Conservation (phyloP, 73 alveolate species). For the Uronychia setigera region DNA sequence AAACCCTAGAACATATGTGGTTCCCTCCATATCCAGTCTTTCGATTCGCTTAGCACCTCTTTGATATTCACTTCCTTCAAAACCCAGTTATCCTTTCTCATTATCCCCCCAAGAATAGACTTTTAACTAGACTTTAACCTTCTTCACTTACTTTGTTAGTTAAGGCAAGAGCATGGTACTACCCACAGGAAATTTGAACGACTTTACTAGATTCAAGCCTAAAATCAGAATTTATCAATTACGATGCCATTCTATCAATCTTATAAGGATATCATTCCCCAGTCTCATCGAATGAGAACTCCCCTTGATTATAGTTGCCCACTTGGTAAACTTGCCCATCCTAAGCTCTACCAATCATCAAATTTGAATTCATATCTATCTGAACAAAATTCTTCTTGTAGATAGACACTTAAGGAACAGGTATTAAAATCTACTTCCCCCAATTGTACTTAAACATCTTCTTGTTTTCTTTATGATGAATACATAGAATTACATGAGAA, state of each 20-base stretch:
- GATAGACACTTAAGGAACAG: neutral
- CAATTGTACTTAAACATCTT: too few relatives aligned
- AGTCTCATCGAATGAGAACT: neutral
- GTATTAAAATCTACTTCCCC: too few relatives aligned
- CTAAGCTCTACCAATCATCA: neutral
- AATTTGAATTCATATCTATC: neutral
- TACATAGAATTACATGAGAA: too few relatives aligned
- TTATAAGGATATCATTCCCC: neutral
- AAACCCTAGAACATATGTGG: neutral
- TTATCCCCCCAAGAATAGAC: neutral
- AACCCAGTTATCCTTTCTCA: neutral
- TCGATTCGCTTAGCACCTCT: neutral
- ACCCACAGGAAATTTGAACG: neutral
- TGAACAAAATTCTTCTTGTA: neutral
- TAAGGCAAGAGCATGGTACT: neutral
- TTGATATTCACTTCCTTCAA: conserved; percentile 2
- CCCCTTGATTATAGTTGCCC: conserved; percentile 5
- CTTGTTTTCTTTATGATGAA: too few relatives aligned
- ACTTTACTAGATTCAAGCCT: neutral
- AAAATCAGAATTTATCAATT: too few relatives aligned
- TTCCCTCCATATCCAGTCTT: too few relatives aligned
- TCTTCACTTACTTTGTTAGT: too few relatives aligned
- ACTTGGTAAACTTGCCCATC: neutral
- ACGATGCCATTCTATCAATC: conserved; percentile 1
- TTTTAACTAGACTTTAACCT: too few relatives aligned